Percentiles rank a stretch among this genome's conserved stretches.
Evolutionary conservation across 129 eudicot genomes (phyloP).

Genomic region (Flaveria robusta): DNA sequence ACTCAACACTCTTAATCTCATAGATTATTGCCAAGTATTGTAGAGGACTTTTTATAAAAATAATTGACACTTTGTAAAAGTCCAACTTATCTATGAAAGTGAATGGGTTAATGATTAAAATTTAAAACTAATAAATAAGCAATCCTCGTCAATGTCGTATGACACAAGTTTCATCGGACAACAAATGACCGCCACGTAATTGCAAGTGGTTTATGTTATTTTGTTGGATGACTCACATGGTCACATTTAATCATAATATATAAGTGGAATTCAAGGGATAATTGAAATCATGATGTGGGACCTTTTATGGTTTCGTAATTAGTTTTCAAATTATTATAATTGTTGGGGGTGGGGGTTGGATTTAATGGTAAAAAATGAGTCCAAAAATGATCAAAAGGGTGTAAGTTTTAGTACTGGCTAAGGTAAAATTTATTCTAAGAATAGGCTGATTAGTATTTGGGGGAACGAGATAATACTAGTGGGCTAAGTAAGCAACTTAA

Average conservation of each 20-base stretch:
- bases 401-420: too few species aligned
- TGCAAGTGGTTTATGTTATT: neutral
- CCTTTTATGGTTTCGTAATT: neutral
- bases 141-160: conserved; percentile 13
- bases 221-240: neutral
- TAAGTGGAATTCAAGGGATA: neutral
- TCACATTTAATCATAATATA: neutral
- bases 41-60: neutral
- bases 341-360: neutral
- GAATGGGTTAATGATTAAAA: neutral
- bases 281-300: neutral
- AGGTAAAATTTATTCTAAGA: too few species aligned
- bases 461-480: too few species aligned
- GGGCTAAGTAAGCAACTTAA: too few species aligned
- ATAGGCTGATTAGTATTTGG: too few species aligned
- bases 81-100: neutral
- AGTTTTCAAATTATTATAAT: neutral
- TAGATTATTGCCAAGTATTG: neutral
- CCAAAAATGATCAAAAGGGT: too few species aligned
- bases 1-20: neutral
- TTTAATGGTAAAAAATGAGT: too few species aligned
- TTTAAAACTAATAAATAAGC: conserved; percentile 14
- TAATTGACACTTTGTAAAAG: neutral
- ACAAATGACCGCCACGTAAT: conserved; percentile 14
- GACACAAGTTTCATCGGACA: conserved; percentile 22